These are phyloP conservation scores for Chimonanthus praecox DNA, from an alignment of 164 flowering plant species.

Conservation along the genomic window DNA sequence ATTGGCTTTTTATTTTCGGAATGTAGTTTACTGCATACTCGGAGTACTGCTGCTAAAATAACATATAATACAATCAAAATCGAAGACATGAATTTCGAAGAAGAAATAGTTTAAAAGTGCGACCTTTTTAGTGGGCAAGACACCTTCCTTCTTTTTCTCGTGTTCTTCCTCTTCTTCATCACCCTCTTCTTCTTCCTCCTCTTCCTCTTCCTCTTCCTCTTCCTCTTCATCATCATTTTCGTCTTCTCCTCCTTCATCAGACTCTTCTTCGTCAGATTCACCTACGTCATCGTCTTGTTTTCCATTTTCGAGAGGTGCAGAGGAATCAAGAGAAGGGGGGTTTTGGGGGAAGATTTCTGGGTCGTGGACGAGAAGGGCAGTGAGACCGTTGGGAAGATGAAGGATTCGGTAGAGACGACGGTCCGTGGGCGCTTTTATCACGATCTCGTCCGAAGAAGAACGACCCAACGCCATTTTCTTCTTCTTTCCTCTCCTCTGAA, in stretches of 20 bases:
- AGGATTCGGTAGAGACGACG: slow-evolving; percentile 57
- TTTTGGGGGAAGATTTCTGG: slow-evolving; percentile 69
- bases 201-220: neutral
- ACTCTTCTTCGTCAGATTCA: slow-evolving; percentile 13
- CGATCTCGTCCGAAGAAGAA: slow-evolving; percentile 42
- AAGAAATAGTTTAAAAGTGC: neutral
- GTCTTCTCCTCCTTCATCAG: slow-evolving; percentile 9
- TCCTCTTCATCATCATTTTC: slow-evolving; percentile 22
- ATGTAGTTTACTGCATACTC: no score
- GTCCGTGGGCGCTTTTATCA: slow-evolving; percentile 77
- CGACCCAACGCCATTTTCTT: slow-evolving; percentile 21
- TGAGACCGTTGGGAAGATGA: slow-evolving; percentile 65
- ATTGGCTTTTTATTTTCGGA: neutral
- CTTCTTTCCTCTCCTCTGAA: neutral
- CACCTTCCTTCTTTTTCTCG: slow-evolving; percentile 16
- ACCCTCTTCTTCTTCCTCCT: slow-evolving; percentile 7
- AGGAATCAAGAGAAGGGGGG: slow-evolving; percentile 17
- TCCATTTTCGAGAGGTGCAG: slow-evolving; percentile 16
- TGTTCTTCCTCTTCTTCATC: neutral
- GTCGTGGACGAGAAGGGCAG: slow-evolving; percentile 82
- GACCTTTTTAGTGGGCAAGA: slow-evolving; percentile 68
- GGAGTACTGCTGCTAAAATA: no score
- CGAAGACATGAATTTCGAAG: neutral
- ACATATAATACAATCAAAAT: neutral
- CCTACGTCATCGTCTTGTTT: slow-evolving; percentile 20